Conservation (phyloP, 1,139 yeast species). For the Ashbya aceris region DNA sequence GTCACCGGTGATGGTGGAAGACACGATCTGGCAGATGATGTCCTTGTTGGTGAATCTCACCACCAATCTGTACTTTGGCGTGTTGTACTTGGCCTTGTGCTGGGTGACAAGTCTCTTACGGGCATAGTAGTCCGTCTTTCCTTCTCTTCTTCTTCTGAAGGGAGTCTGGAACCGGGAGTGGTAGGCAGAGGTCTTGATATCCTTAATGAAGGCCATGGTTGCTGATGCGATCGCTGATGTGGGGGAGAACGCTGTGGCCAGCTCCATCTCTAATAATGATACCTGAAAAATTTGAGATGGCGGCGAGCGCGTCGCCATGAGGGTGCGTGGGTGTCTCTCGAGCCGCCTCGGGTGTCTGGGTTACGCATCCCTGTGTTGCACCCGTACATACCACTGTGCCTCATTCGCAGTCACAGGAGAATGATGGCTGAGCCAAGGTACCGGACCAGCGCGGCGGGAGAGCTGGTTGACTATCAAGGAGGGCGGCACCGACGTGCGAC, state of each 20-base stretch:
- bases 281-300: neutral
- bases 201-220: conserved; percentile 67
- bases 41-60: conserved; percentile 99
- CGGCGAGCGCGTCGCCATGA: neutral
- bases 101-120: conserved; percentile 99
- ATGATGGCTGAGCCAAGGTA: too few species aligned
- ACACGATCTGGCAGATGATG: conserved; percentile 94
- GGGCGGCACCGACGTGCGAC: too few species aligned
- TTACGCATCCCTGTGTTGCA: neutral
- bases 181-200: conserved; percentile 79
- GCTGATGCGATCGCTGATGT: conserved; percentile 1
- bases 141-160: conserved; percentile 99
- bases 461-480: too few species aligned
- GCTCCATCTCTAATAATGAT: neutral
- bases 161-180: conserved; percentile 99
- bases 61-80: conserved; percentile 99
- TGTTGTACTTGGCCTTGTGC: conserved; percentile 99
- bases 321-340: neutral
- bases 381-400: neutral
- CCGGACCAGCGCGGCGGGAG: too few species aligned
- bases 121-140: conserved; percentile 99
- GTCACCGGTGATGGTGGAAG: conserved; percentile 97
- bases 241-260: neutral
- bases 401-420: neutral
- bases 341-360: neutral